These are phyloP conservation scores for Cryptococcus maquisensis DNA, from an alignment of 1,284 basidiomycete species.

Conservation along the genomic window DNA sequence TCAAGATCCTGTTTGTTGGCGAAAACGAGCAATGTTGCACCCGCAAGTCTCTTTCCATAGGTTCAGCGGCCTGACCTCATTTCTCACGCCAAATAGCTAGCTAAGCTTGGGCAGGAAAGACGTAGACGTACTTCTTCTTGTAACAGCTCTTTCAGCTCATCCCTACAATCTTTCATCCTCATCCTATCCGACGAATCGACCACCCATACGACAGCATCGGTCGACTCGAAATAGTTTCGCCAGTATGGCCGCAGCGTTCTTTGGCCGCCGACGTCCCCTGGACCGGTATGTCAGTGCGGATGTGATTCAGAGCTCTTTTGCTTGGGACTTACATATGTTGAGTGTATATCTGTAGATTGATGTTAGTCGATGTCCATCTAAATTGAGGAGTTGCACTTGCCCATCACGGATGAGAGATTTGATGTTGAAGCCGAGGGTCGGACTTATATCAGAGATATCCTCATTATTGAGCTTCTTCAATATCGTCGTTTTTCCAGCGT, in stretches of 20 bases:
- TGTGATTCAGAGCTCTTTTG: background rate
- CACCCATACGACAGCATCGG: conserved; percentile 97
- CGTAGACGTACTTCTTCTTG: conserved; percentile 87
- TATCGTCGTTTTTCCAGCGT: conserved; percentile 98
- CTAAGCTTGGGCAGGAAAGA: too few relatives aligned
- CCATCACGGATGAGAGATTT: conserved; percentile 87
- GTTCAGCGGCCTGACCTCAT: background rate
- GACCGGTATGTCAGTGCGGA: background rate
- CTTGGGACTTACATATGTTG: conserved; percentile 71
- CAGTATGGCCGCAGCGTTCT: conserved; percentile 93
- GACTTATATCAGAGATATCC: conserved; percentile 79
- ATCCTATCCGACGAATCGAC: conserved; percentile 90
- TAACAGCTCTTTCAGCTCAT: conserved; percentile 79
- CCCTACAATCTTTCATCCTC: conserved; percentile 81
- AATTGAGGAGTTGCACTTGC: conserved; percentile 55
- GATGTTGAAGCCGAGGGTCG: conserved; percentile 98
- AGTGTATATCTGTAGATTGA: conserved; percentile 70
- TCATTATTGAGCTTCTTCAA: conserved; percentile 89
- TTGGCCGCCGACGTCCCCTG: conserved; percentile 98
- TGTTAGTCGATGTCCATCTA: background rate
- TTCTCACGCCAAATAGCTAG: conserved; percentile 7
- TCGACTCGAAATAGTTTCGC: conserved; percentile 99
- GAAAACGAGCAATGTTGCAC: conserved; percentile 90
- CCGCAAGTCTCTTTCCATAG: conserved; percentile 68
- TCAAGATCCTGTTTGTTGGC: conserved; percentile 99